Evolutionary conservation across 2,329 filamentous ascomycete species (phyloP).

Genomic region (Colletotrichum godetiae): DNA sequence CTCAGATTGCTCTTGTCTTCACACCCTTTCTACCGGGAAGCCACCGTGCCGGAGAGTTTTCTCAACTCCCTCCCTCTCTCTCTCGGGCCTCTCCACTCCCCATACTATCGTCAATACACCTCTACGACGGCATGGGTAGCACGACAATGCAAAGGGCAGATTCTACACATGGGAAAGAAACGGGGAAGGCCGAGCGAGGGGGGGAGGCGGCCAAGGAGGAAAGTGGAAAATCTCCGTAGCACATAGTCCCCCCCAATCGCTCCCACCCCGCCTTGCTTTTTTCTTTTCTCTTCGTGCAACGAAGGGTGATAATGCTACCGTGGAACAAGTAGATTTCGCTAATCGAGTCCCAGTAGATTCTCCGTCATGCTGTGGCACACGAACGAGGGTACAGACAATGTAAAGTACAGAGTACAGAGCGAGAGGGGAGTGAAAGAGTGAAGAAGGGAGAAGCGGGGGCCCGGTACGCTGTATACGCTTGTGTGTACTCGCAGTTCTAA

Average conservation of each 20-base stretch:
- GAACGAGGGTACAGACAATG: background rate
- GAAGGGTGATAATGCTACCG: background rate
- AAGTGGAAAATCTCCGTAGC: conserved; percentile 17
- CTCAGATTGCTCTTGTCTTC: background rate
- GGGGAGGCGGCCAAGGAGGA: background rate
- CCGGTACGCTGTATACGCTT: background rate
- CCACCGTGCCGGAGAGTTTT: background rate
- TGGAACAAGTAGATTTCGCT: conserved; percentile 12
- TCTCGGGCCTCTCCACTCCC: background rate
- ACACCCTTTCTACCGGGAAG: background rate
- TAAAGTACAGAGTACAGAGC: background rate
- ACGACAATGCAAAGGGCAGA: background rate
- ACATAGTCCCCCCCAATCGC: background rate
- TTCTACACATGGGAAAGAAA: background rate
- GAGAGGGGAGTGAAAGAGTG: background rate
- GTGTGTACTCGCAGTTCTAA: background rate
- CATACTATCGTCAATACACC: background rate
- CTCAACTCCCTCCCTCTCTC: background rate
- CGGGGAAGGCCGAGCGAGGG: background rate
- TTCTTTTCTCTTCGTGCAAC: conserved; percentile 17
- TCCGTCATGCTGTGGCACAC: conserved; percentile 16
- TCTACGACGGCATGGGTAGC: background rate
- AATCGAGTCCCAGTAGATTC: conserved; percentile 30
- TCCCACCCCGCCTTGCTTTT: background rate
- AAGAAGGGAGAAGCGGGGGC: background rate